Base-by-base conservation (phyloP, 139 green algal genomes). In the Klebsormidium nitens region DNA sequence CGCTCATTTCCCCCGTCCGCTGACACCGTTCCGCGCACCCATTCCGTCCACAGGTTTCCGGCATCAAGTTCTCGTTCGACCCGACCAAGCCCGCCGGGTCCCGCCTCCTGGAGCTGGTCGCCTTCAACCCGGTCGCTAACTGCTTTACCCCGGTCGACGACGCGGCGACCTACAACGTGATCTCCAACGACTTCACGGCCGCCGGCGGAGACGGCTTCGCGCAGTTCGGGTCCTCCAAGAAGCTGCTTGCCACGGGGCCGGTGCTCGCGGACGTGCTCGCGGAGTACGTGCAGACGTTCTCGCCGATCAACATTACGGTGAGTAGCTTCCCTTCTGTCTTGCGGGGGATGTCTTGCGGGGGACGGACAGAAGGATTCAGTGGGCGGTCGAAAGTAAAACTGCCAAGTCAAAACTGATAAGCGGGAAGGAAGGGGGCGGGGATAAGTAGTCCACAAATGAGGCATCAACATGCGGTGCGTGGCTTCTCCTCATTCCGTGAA, bases 101-200 rank as follows among this genome's bases (percentile, higher is more conserved):
- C 4, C 52, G 66, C 34, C 29, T 79, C 3, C 49, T 56, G 26
- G n/a, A 40, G 19, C 14, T 40, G 0, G 36, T 39, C 0, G 6
- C 55, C 28, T 11, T 65, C 14, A 40, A 69, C 55, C 31, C 39
- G 6, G 29, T 1, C 2, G 44, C 36, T 26, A 42, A 68, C 46
- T 57, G 61, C 29, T 50, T 73, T n/a, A 34, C 60, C 31, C 50
- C 61, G 1, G 70, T 72, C 49, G 49, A 64, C 50, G 26, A 31
- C 32, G 8, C 61, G 23, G 61, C 3, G 5, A 46, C 17, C 37
- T 69, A 69, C 48, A 75, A 69, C 56, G 34, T 75, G n/a, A 28
- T 69, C 3, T 42, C n/a, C 3, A 75, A 75, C 58, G 62, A 75
- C 52, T 75, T 75, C 68, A 75, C 62, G 14, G 68, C 29, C 32